Percentiles rank a stretch among this genome's conserved stretches.
Evolutionary conservation across 2,329 filamentous ascomycete genomes (phyloP).

Genomic region (Colletotrichum sojae): DNA sequence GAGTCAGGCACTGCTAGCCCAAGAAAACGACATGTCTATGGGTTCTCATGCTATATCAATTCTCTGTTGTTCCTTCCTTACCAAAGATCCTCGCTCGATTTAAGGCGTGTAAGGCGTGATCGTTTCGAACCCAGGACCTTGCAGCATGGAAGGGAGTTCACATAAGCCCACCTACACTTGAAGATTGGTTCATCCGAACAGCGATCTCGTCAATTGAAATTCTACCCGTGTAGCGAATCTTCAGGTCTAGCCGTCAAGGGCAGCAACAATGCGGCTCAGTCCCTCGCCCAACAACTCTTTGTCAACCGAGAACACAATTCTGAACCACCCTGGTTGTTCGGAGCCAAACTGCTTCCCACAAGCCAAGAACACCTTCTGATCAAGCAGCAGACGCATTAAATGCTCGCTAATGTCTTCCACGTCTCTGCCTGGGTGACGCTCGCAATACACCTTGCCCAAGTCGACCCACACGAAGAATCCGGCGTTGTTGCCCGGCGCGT

Average conservation of each 20-base stretch:
- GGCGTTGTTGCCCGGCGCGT: slow-evolving; percentile 63
- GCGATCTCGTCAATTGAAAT: no score
- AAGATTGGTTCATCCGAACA: no score
- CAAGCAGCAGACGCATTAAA: slow-evolving; percentile 43
- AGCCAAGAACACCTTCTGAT: slow-evolving; percentile 53
- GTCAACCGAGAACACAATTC: slow-evolving; percentile 56
- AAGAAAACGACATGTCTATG: no score
- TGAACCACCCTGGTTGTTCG: slow-evolving; percentile 55
- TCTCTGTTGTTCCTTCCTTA: no score
- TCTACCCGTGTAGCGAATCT: no score
- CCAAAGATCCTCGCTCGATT: no score
- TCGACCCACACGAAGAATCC: slow-evolving; percentile 70
- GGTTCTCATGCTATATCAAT: no score
- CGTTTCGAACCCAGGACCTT: no score
- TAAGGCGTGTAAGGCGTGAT: no score
- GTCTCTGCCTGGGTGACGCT: slow-evolving; percentile 87
- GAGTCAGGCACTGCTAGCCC: no score
- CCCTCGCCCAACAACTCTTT: slow-evolving; percentile 48
- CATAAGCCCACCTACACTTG: no score
- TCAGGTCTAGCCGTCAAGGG: neutral
- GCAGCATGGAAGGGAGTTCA: no score
- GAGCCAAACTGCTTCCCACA: slow-evolving; percentile 54
- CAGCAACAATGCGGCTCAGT: slow-evolving; percentile 30
- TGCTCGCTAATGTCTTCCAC: slow-evolving; percentile 66
- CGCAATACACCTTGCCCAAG: slow-evolving; percentile 63